Evolutionary conservation across 108 stramenopile species (phyloP).

Genomic region (Fistulifera pelliculosa): DNA sequence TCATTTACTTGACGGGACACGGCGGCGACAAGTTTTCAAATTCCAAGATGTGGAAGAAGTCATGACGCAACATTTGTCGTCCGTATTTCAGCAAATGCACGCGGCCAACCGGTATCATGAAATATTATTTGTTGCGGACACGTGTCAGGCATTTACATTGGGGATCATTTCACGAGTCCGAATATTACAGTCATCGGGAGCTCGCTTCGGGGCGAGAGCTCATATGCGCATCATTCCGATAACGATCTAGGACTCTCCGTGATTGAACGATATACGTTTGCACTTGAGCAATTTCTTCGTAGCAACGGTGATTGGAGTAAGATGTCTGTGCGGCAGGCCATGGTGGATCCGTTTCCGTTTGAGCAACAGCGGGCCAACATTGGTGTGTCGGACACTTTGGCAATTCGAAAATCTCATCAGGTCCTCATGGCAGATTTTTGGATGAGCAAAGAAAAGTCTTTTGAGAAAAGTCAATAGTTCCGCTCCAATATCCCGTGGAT

Average conservation of each 20-base stretch:
- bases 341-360: slow-evolving; percentile 28
- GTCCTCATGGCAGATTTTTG: slow-evolving; percentile 49
- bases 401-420: slow-evolving; percentile 6
- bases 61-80: slow-evolving; percentile 64
- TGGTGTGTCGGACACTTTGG: slow-evolving; percentile 18
- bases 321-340: slow-evolving; percentile 17
- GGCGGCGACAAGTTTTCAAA: slow-evolving; percentile 96
- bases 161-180: slow-evolving; percentile 39
- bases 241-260: slow-evolving; percentile 43
- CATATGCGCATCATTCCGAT: slow-evolving; percentile 71
- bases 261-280: slow-evolving; percentile 70
- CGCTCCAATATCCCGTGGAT: too few species aligned
- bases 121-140: slow-evolving; percentile 84
- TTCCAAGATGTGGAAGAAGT: slow-evolving; percentile 95
- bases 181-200: slow-evolving; percentile 76
- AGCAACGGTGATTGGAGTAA: slow-evolving; percentile 7
- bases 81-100: slow-evolving; percentile 60
- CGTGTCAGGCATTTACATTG: slow-evolving; percentile 92
- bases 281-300: slow-evolving; percentile 17
- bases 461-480: too few species aligned
- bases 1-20: slow-evolving; percentile 92
- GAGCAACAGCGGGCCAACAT: slow-evolving; percentile 23
- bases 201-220: slow-evolving; percentile 53
- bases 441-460: slow-evolving; percentile 16
- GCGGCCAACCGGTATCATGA: slow-evolving; percentile 43